Base-by-base conservation (phyloP, 2,329 filamentous ascomycete genomes). In the Colletotrichum tropicale region DNA sequence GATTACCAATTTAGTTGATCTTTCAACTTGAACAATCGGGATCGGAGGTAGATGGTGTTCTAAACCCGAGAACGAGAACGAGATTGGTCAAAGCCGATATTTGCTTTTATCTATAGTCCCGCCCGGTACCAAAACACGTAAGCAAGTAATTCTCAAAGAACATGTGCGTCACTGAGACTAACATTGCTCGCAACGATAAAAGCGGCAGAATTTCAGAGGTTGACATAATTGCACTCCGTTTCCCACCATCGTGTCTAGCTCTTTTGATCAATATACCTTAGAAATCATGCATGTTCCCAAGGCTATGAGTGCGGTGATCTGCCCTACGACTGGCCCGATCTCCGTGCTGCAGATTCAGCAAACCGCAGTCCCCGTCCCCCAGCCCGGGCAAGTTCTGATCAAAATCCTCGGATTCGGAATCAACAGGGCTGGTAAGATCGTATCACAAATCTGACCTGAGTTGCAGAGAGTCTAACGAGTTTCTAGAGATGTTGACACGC, bases 141-240 rank as follows among this genome's bases (percentile, higher is more conserved):
- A 58, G 55, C 5, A 58, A 10, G 21, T 3, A 28, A 0, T 28
- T 58, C 8, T 3, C n/a, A 18, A 26, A 16, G 0, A 26, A 8
- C 52, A 26, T 0, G 13, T 56, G 18, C 10, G 38, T 48, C 5
- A 48, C 38, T 48, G 1, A 13, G 43, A 52, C n/a, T 52, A 2
- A 52, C n/a, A 21, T 52, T 13, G n/a, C 12, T 4, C n/a, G 6
- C 0, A 5, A 13, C 43, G 43, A 52, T 52, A 52, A 52, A 48
- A 52, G 43, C 21, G 43, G 43, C 18, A 7, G 1, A 3, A 0
- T 0, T 12, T 21, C 6, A 12, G 18, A 0, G 0, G 10, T 21
- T 12, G 43, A 48, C 21, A 6, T 3, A n/a, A 48, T 0, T 48
- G 38, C n/a, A 21, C 18, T 48, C 3, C 5, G 3, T n/a, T 12